Conservation (phyloP, 805 yeast species). For the Zygosaccharomyces bisporus region DNA sequence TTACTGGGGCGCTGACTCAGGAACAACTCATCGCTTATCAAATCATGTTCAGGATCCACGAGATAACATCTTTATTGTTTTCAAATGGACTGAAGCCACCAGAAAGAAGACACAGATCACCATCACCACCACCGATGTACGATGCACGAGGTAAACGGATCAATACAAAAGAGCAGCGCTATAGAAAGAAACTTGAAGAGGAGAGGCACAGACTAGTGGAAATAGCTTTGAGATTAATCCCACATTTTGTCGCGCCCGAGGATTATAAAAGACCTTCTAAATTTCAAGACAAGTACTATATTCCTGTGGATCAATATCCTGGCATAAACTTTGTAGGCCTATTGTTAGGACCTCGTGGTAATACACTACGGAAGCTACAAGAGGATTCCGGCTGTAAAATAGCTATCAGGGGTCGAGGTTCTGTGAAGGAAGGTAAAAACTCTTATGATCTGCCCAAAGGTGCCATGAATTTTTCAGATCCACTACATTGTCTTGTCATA, state of each 20-base stretch:
- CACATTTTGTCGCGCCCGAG: constrained; percentile 73
- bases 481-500: constrained; percentile 80
- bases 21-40: constrained; percentile 82
- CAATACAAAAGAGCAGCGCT: constrained; percentile 75
- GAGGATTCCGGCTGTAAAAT: constrained; percentile 83
- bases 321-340: constrained; percentile 90
- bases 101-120: constrained; percentile 51
- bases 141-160: constrained; percentile 78
- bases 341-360: constrained; percentile 92
- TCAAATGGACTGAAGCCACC: constrained; percentile 52
- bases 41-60: constrained; percentile 70
- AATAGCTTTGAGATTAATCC: constrained; percentile 64
- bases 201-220: constrained; percentile 82
- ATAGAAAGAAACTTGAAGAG: constrained; percentile 57
- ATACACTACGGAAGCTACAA: constrained; percentile 76
- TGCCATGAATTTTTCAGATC: constrained; percentile 65
- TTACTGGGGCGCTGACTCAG: constrained; percentile 50
- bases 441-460: constrained; percentile 45
- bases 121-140: constrained; percentile 91
- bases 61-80: constrained; percentile 59
- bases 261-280: constrained; percentile 70
- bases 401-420: constrained; percentile 92
- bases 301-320: constrained; percentile 85
- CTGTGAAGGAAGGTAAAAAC: constrained; percentile 86
- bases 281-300: constrained; percentile 73